Conservation (phyloP, 257 asterid genomes). For the Solanum microdontum region DNA sequence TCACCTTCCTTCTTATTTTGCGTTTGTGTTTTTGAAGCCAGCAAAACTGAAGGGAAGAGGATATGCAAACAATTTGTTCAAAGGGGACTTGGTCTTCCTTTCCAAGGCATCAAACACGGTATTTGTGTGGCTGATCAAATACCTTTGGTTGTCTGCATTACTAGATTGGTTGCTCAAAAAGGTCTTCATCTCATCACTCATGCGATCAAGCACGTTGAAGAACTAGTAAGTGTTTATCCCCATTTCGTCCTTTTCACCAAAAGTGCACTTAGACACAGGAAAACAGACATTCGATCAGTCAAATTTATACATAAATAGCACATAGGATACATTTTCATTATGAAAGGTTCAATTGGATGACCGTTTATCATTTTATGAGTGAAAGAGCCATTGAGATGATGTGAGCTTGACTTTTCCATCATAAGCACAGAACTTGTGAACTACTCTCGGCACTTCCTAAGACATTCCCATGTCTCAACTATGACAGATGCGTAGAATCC, state of each 20-base stretch:
- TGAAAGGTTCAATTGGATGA: background rate
- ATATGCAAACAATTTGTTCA: conserved; percentile 76
- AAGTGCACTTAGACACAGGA: background rate
- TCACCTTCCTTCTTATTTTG: background rate
- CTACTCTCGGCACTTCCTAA: background rate
- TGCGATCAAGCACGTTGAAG: conserved; percentile 51
- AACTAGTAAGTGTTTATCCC: conserved; percentile 39
- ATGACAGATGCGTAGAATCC: background rate
- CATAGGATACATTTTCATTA: background rate
- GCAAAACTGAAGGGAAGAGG: conserved; percentile 46
- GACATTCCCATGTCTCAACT: background rate
- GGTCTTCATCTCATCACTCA: conserved; percentile 78
- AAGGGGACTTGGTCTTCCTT: conserved; percentile 68
- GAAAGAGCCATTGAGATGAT: background rate
- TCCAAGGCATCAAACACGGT: conserved; percentile 14
- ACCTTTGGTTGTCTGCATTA: conserved; percentile 73
- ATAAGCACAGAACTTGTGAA: background rate
- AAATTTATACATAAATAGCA: background rate
- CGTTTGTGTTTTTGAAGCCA: conserved; percentile 26
- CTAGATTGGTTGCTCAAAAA: conserved; percentile 85
- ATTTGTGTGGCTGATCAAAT: conserved; percentile 13
- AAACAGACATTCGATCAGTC: background rate
- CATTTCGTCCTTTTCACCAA: conserved; percentile 1
- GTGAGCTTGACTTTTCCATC: background rate
- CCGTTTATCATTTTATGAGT: background rate